Base-by-base conservation (phyloP, 805 yeast species). In the Wickerhamiella cacticola region DNA sequence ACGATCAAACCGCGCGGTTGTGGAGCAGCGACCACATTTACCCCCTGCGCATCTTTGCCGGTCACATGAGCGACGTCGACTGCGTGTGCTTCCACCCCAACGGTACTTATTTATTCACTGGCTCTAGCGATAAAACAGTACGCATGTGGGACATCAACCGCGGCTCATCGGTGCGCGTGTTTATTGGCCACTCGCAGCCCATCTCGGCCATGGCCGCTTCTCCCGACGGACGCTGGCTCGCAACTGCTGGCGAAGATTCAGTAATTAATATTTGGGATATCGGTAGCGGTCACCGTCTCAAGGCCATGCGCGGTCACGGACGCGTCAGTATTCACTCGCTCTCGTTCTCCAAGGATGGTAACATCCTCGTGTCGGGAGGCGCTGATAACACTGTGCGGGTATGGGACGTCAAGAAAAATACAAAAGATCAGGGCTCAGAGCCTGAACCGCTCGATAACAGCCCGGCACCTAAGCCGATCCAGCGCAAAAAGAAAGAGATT, bases 11-110 rank as follows among this genome's bases (percentile, higher is more conserved):
- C 0, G 97, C 97, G 1, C 74, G 97, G 52, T 70, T 92, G 49
- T 92, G 99, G 99, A 87, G 95, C 22, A 86, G 95, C 56, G 98
- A 92, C 63, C 99, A 92, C 65, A 88, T 92, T 40, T 88, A 89
- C 62, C 97, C 99, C 31, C 70, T 92, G 57, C 73, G 98, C 56
- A 84, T 92, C 22, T 89, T 92, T 69, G 97, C 97, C 0, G 99
- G 99, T 0, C 99, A 92, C 66, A 74, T 88, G 58, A 83, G 86
- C 59, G 99, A 92, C 67, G 97, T 92, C 33, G 97, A 92, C 61
- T 79, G 89, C 55, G 94, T 89, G 31, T 80, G 79, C 44, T 92
- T 89, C 74, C 98, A 92, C 67, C 97, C 98, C 22, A 92, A 92
- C 63, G 88, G 96, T 7, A 82, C 88, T 43, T 92, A 92, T 62